Percentiles rank a stretch among this genome's conserved stretches.
Evolutionary conservation across 176 grass and related monocot genomes (phyloP).

Genomic region (Thinopyrum elongatum): DNA sequence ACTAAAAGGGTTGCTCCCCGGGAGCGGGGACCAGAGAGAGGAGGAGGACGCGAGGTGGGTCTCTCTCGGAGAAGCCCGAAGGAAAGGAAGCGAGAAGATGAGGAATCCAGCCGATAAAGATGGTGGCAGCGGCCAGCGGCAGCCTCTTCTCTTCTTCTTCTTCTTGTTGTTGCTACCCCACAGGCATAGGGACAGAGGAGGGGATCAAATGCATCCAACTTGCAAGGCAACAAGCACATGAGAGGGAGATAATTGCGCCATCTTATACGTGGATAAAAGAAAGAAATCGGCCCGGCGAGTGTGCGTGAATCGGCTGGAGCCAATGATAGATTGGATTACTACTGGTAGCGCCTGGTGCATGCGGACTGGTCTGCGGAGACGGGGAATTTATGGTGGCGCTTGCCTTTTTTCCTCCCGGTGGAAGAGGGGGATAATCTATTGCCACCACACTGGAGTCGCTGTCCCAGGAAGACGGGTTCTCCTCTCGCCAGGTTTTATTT

Average conservation of each 20-base stretch:
- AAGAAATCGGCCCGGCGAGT: neutral
- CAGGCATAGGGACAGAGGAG: no score
- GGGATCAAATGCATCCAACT: slow-evolving; percentile 19
- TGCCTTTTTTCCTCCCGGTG: neutral
- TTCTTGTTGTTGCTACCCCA: neutral
- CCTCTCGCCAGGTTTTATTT: neutral
- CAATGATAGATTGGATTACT: neutral
- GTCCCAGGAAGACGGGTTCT: neutral
- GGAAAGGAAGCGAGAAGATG: neutral
- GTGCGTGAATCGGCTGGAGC: neutral
- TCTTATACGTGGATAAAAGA: neutral
- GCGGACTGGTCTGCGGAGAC: neutral
- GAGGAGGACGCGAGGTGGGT: slow-evolving; percentile 2
- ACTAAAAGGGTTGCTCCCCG: neutral
- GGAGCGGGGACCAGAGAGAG: neutral
- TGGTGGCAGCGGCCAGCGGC: slow-evolving; percentile 20
- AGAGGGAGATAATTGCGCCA: neutral
- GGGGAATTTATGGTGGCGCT: neutral
- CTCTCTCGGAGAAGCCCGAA: neutral
- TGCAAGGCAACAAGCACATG: slow-evolving; percentile 3
- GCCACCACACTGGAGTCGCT: neutral
- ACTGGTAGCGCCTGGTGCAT: neutral
- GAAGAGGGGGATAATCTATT: neutral
- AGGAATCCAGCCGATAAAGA: slow-evolving; percentile 50
- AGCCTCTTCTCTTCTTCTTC: neutral